Conservation (phyloP, 352 stramenopile genomes). For the Sclerospora graminicola region DNA sequence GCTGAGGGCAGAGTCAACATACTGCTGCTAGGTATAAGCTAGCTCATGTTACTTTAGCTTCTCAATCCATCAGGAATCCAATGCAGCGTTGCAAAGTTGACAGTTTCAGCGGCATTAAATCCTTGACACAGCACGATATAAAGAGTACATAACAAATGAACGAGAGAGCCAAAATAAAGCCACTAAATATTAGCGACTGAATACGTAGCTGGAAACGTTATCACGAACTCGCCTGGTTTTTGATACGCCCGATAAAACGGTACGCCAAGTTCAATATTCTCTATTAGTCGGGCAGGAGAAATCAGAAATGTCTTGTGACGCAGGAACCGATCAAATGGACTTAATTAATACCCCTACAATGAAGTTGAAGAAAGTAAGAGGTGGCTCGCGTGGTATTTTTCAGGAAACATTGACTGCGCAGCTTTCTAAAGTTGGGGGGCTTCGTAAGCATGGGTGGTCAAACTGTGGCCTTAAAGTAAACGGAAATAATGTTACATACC, state of each 20-base stretch:
- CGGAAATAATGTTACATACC: slow-evolving; percentile 16
- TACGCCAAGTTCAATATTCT: slow-evolving; percentile 80
- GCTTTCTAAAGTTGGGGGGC: slow-evolving; percentile 70
- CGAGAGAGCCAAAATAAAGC: not conserved
- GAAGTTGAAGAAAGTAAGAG: not conserved
- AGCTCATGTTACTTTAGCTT: slow-evolving; percentile 45
- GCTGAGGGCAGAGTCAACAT: not conserved
- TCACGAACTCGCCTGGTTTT: slow-evolving; percentile 85
- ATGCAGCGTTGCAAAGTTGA: slow-evolving; percentile 83
- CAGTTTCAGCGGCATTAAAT: slow-evolving; percentile 87
- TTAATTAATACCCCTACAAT: not conserved
- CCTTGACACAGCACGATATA: slow-evolving; percentile 18
- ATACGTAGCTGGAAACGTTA: slow-evolving; percentile 89
- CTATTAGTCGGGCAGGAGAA: slow-evolving; percentile 65
- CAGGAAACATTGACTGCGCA: slow-evolving; percentile 78
- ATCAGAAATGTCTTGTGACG: slow-evolving; percentile 91
- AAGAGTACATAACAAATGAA: not conserved
- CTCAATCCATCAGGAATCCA: slow-evolving; percentile 75
- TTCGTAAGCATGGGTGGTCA: not conserved
- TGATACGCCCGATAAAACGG: slow-evolving; percentile 76
- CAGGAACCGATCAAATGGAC: slow-evolving; percentile 58
- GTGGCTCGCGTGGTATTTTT: slow-evolving; percentile 74
- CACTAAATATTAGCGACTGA: slow-evolving; percentile 55
- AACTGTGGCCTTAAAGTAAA: not conserved
- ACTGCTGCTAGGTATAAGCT: not conserved